Evolutionary conservation across 129 eudicot genomes (phyloP).

Genomic region (Solidago caesia): DNA sequence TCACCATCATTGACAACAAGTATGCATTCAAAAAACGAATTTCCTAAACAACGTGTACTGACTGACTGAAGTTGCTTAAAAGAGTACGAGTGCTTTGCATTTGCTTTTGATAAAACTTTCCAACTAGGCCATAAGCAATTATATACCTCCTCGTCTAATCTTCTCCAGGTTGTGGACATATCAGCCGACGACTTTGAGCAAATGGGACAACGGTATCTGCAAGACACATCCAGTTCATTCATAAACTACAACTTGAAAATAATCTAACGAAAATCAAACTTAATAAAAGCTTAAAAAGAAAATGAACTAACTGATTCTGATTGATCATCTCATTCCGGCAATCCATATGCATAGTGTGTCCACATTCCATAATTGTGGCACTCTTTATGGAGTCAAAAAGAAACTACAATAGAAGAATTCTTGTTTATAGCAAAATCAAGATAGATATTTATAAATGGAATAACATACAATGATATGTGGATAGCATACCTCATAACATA

Average conservation of each 20-base stretch:
- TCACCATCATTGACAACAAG: background rate
- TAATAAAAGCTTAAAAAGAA: conserved; percentile 11
- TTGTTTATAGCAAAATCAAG: conserved; percentile 5
- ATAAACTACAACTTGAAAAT: background rate
- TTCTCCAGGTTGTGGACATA: conserved; percentile 58
- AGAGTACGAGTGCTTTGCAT: background rate
- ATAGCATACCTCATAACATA: conserved; percentile 80
- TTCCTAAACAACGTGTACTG: background rate
- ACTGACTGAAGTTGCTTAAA: background rate
- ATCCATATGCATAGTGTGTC: conserved; percentile 77
- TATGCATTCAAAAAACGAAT: too few relatives aligned
- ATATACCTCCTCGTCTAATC: conserved; percentile 78
- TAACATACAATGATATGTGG: conserved; percentile 1
- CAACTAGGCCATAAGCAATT: background rate
- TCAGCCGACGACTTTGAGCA: conserved; percentile 67
- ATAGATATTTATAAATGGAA: conserved; percentile 2
- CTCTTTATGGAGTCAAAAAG: conserved; percentile 82
- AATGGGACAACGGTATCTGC: conserved; percentile 92
- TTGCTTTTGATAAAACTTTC: background rate
- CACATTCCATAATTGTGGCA: conserved; percentile 64
- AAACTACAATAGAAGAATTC: conserved; percentile 48
- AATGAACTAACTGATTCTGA: conserved; percentile 58
- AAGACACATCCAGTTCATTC: conserved; percentile 12
- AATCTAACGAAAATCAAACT: background rate
- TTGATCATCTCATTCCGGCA: conserved; percentile 58